Evolutionary conservation across 129 eudicot species (phyloP).

Genomic region (Daucus carota): DH1_v3.0 NC_030386.2:18765501-18766000

Average conservation of each 20-base stretch:
- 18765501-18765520: slow-evolving; percentile 10
- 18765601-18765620: background rate
- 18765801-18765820: no score
- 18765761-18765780: background rate
- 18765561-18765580: background rate
- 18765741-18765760: background rate
- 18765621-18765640: background rate
- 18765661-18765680: background rate
- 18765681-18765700: background rate
- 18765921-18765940: background rate
- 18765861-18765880: background rate
- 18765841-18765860: no score
- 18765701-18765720: background rate
- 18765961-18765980: background rate
- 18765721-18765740: background rate
- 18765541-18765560: slow-evolving; percentile 3
- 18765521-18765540: slow-evolving; percentile 8
- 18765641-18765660: background rate
- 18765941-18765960: background rate
- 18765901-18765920: background rate
- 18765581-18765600: background rate
- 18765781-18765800: no score
- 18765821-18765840: no score
- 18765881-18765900: background rate
- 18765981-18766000: no score